These are phyloP conservation scores for Avicennia marina DNA, from an alignment of 257 asterid species.

Conservation along the genomic window DNA sequence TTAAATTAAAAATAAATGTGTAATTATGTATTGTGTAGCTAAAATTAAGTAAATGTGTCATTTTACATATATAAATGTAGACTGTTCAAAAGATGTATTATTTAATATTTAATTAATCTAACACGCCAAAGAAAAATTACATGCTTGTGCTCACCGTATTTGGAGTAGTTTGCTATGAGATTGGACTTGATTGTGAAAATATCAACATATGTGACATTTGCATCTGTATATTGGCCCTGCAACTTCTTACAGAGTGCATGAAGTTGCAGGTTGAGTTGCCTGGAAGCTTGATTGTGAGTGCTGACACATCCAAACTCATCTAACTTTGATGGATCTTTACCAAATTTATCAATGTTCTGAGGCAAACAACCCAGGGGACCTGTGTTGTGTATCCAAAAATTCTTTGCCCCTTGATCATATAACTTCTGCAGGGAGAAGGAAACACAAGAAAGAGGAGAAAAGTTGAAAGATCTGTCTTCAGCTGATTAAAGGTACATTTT, in stretches of 20 bases:
- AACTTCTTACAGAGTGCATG: slow-evolving; percentile 19
- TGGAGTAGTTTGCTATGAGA: slow-evolving; percentile 22
- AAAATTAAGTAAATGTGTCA: no score
- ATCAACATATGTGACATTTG: slow-evolving; percentile 40
- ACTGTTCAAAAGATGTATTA: no score
- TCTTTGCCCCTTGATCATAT: slow-evolving; percentile 36
- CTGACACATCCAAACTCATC: slow-evolving; percentile 31
- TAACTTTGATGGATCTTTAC: slow-evolving; percentile 22
- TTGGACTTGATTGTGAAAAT: slow-evolving; percentile 26
- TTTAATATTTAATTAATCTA: no score
- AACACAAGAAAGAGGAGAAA: no score
- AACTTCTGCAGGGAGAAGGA: slow-evolving; percentile 33
- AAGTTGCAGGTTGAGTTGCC: slow-evolving; percentile 36
- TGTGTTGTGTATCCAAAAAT: slow-evolving; percentile 51
- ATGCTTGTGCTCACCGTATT: slow-evolving; percentile 13
- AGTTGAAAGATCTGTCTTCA: no score
- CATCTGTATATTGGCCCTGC: slow-evolving; percentile 18
- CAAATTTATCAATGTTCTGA: slow-evolving; percentile 19
- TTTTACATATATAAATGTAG: no score
- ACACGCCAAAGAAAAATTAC: background rate
- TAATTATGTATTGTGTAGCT: no score
- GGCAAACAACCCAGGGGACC: slow-evolving; percentile 59
- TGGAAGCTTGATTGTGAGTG: slow-evolving; percentile 39
- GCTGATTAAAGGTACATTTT: no score
- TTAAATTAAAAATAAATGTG: no score